These are phyloP conservation scores for Salix caprea DNA, from an alignment of 345 rosid species.

Conservation along the genomic window DNA sequence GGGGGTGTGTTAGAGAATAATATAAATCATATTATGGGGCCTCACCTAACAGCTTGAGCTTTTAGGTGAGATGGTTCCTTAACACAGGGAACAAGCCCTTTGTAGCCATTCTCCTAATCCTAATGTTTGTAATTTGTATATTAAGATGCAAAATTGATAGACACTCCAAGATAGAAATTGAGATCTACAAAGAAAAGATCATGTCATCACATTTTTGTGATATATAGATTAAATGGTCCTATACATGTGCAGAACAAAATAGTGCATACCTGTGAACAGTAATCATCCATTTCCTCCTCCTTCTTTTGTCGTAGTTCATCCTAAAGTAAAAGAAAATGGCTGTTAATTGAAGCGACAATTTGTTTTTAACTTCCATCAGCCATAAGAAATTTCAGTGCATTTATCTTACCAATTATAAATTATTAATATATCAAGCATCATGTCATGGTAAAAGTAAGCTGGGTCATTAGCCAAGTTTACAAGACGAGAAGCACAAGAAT, in stretches of 20 bases:
- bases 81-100: neutral
- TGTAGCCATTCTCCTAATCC: neutral
- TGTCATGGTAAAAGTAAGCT: neutral
- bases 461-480: neutral
- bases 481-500: neutral
- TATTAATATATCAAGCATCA: neutral
- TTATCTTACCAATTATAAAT: neutral
- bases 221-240: constrained; percentile 1
- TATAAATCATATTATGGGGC: no score
- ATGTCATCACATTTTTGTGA: neutral
- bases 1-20: no score
- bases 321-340: constrained; percentile 29
- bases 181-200: neutral
- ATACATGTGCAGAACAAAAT: neutral
- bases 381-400: neutral
- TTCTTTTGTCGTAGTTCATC: constrained; percentile 79
- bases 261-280: constrained; percentile 79
- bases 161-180: neutral
- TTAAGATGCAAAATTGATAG: neutral
- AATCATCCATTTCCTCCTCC: constrained; percentile 96
- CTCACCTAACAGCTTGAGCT: no score
- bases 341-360: neutral
- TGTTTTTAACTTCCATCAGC: neutral
- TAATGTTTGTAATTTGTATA: neutral
- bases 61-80: no score